Conservation (phyloP, 345 rosid genomes). For the Gossypium thurberi region DNA sequence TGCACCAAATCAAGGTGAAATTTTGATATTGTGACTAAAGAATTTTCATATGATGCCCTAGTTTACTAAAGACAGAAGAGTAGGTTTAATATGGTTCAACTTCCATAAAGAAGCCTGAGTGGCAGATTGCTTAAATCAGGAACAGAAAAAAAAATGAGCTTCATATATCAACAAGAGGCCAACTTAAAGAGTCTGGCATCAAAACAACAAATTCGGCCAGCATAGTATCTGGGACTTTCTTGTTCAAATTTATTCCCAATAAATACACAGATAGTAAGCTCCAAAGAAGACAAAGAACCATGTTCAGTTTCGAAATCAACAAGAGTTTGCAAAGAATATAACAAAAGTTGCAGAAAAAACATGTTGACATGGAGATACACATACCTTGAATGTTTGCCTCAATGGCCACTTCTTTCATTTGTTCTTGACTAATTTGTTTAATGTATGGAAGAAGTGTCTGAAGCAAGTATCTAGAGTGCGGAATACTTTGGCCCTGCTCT, state of each 20-base stretch:
- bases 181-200: not conserved
- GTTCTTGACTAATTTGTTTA: conserved; percentile 41
- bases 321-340: not conserved
- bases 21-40: not conserved
- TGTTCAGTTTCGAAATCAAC: not conserved
- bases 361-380: not conserved
- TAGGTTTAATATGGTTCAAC: not conserved
- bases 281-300: not conserved
- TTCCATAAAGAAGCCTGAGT: not conserved
- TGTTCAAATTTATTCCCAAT: not conserved
- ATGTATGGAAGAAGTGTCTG: conserved; percentile 39
- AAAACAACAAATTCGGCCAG: not conserved
- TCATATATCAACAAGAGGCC: not conserved
- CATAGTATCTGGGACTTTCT: not conserved
- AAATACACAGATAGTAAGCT: not conserved
- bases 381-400: conserved; percentile 50
- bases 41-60: not conserved
- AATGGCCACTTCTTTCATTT: conserved; percentile 33
- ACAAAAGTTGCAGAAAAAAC: not conserved
- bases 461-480: conserved; percentile 31
- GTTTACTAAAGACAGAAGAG: not conserved
- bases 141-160: not conserved
- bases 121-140: not conserved
- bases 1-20: not conserved
- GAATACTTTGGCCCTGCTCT: conserved; percentile 15